These are phyloP conservation scores for Fistulina hepatica DNA, from an alignment of 1,284 basidiomycete genomes.

Conservation along the genomic window DNA sequence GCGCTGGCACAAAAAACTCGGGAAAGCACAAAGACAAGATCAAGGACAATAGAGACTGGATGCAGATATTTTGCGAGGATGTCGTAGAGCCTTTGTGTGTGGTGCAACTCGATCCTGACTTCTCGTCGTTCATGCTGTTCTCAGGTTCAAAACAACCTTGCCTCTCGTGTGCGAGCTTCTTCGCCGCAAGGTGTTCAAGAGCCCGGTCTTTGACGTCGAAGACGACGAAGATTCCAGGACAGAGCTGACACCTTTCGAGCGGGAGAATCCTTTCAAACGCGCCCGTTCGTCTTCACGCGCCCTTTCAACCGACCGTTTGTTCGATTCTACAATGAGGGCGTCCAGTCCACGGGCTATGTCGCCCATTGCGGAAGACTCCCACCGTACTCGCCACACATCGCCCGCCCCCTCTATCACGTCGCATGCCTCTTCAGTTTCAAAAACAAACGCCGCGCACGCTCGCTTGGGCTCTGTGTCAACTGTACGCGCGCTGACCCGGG, in stretches of 20 bases:
- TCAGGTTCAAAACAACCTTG: slow-evolving; percentile 46
- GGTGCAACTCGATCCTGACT: not conserved
- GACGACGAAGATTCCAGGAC: slow-evolving; percentile 16
- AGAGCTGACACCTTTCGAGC: not conserved
- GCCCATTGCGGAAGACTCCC: not conserved
- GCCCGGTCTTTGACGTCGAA: slow-evolving; percentile 45
- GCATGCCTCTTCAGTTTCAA: slow-evolving; percentile 10
- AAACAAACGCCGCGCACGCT: slow-evolving; percentile 3
- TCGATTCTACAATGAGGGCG: not conserved
- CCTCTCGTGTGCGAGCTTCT: slow-evolving; percentile 48
- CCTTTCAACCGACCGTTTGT: not conserved
- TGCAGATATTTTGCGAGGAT: slow-evolving; percentile 55
- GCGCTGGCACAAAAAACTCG: not conserved
- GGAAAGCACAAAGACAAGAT: slow-evolving; percentile 9
- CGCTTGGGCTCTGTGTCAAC: slow-evolving; percentile 4
- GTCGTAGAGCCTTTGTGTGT: slow-evolving; percentile 52
- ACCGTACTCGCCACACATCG: slow-evolving; percentile 6
- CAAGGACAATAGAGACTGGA: slow-evolving; percentile 52
- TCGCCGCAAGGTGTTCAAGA: slow-evolving; percentile 55
- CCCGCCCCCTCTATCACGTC: slow-evolving; percentile 7
- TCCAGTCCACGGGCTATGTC: not conserved
- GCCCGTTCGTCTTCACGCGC: not conserved
- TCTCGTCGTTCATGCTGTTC: slow-evolving; percentile 1
- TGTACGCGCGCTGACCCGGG: slow-evolving; percentile 19
- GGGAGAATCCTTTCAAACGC: not conserved